A percentile compares a stretch with the other conserved stretches of the same genome.
Conservation (phyloP, 2,329 filamentous ascomycete species). For the Neodidymelliopsis sp. region DNA sequence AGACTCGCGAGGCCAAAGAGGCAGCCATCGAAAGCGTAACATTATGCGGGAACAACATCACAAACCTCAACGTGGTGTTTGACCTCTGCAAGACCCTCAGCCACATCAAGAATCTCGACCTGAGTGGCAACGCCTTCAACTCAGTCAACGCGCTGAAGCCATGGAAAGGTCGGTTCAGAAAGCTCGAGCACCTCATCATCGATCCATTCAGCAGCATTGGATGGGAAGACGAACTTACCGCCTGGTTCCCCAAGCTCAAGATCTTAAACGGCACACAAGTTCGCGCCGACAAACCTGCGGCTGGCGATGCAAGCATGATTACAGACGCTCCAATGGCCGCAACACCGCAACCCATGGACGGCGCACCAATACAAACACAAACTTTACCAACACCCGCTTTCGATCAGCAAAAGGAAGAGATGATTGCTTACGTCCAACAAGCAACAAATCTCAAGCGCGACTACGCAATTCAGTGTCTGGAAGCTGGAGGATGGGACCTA, state of each 20-base stretch:
- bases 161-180: constrained; percentile 81
- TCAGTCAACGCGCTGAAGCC: constrained; percentile 71
- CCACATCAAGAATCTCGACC: constrained; percentile 84
- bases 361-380: constrained; percentile 50
- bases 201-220: constrained; percentile 52
- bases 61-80: constrained; percentile 75
- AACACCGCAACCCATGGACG: constrained; percentile 50
- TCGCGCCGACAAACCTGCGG: constrained; percentile 67
- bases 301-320: constrained; percentile 32
- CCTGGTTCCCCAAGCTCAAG: constrained; percentile 84
- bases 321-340: constrained; percentile 44
- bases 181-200: constrained; percentile 82
- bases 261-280: constrained; percentile 78
- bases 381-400: background rate
- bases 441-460: constrained; percentile 81
- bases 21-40: constrained; percentile 83
- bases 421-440: constrained; percentile 74
- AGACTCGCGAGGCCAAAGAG: constrained; percentile 72
- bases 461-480: constrained; percentile 82
- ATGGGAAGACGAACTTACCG: constrained; percentile 72
- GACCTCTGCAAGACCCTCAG: constrained; percentile 81
- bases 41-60: constrained; percentile 80
- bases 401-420: constrained; percentile 66
- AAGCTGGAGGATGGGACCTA: constrained; percentile 81
- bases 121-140: constrained; percentile 82